A percentile compares a stretch with the other conserved stretches of the same genome.
These are phyloP conservation scores for Xylariaceae sp. DNA, from an alignment of 2,329 filamentous ascomycete species.

Conservation along the genomic window DNA sequence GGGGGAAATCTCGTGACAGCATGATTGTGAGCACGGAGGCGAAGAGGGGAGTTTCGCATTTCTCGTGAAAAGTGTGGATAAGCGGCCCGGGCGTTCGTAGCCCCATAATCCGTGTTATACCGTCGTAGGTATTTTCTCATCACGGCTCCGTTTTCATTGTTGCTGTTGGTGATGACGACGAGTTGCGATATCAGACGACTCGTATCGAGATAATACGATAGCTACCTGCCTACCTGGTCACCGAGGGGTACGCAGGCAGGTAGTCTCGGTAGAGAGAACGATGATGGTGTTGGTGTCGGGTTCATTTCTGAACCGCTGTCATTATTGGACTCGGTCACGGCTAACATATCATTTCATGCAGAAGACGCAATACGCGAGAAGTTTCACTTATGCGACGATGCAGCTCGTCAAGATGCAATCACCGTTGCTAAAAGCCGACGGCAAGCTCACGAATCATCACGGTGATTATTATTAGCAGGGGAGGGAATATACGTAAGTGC, in stretches of 20 bases:
- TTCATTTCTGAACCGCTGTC: not conserved
- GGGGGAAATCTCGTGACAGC: slow-evolving; percentile 7
- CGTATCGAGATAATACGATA: not conserved
- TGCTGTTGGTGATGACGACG: not conserved
- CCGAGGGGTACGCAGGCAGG: too few species aligned
- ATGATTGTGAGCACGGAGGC: not conserved
- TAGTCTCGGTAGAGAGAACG: not conserved
- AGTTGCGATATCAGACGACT: not conserved
- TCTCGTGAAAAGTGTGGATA: not conserved
- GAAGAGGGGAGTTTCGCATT: slow-evolving; percentile 10
- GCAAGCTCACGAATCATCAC: not conserved
- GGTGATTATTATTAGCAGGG: not conserved
- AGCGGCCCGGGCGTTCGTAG: slow-evolving; percentile 1
- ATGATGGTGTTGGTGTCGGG: not conserved
- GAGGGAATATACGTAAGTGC: not conserved
- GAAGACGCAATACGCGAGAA: not conserved
- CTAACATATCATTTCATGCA: not conserved
- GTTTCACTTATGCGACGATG: not conserved
- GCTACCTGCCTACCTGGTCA: too few species aligned
- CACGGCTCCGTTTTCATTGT: not conserved
- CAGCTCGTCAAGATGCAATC: slow-evolving; percentile 2
- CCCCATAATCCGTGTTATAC: not conserved
- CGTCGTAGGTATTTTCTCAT: not conserved
- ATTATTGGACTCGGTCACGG: not conserved
- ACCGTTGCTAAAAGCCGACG: slow-evolving; percentile 1